Conservation (phyloP, 345 rosid genomes). For the Carallia brachiata region DNA sequence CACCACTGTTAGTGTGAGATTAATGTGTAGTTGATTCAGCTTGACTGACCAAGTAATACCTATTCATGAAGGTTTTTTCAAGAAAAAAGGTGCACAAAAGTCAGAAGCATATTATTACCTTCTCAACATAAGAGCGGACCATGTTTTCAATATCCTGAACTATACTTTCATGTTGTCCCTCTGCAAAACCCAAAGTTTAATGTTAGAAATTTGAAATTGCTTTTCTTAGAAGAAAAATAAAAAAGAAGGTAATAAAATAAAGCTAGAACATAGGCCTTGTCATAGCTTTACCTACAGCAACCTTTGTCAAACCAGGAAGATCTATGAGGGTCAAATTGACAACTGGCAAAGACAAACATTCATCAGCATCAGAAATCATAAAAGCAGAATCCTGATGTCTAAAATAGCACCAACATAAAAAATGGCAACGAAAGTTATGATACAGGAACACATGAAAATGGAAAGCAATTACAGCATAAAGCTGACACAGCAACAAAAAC, state of each 20-base stretch:
- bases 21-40: too few relatives aligned
- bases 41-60: too few relatives aligned
- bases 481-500: not conserved
- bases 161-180: constrained; percentile 85
- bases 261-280: constrained; percentile 8
- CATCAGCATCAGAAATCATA: constrained; percentile 1
- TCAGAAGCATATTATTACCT: constrained; percentile 52
- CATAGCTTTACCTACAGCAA: constrained; percentile 81
- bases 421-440: too few relatives aligned
- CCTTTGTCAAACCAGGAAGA: constrained; percentile 99
- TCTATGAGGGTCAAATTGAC: constrained; percentile 97
- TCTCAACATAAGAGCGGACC: constrained; percentile 99
- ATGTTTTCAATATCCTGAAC: constrained; percentile 94
- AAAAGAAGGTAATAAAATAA: not conserved
- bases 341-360: constrained; percentile 50
- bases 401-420: too few relatives aligned
- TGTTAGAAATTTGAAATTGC: not conserved
- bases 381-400: not conserved
- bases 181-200: constrained; percentile 45
- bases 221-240: not conserved
- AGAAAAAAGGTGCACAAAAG: not conserved
- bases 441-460: too few relatives aligned
- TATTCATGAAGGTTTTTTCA: not conserved
- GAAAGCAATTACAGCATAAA: not conserved
- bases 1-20: too few relatives aligned